Base-by-base conservation (phyloP, 148 eudicot genomes). In the Camellia sinensis region DNA sequence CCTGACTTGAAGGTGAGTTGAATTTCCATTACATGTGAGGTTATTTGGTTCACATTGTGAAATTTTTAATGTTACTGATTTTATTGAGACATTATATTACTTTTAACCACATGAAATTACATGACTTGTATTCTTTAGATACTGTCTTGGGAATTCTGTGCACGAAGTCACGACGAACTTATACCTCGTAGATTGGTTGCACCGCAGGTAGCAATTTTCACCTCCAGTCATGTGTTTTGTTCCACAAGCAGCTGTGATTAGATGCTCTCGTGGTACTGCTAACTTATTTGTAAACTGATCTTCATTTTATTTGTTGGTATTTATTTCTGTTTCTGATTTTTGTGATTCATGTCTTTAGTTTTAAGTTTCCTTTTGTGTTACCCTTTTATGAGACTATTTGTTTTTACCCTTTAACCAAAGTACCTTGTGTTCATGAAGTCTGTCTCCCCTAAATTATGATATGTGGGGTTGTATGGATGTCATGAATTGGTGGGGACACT, bases 121-220 rank as follows among this genome's bases (percentile, higher is more conserved):
- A 64, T 70, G 6, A 41, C 80, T 65, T 17, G 57, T 46, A 12
- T 52, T 53, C 46, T 65, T 22, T 73, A 93, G 97, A 93, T 93
- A 54, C 64, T 82, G 64, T 84, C 88, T 43, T 93, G 97, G 97
- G 89, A 86, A 72, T 93, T 91, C 72, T 93, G 97, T 77, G 83
- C 89, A 3, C 82, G 63, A 19, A 56, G 45, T 71, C 93, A 90
- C 73, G 93, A 90, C 62, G 95, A 89, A 54, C 67, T 90, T 81
- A 63, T 91, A 57, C 76, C 87, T 29, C 86, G 85, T 44, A 83
- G 74, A 73, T 80, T 82, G 75, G 44, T 91, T 72, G 85, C 81
- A 74, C 79, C 93, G 22, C 93, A 91, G 97, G 97, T 93, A 80
- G 46, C 50, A 40, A 53, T 77, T 72, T 29, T 76, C 18, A 29